Evolutionary conservation across 768 basidiomycete species (phyloP).

Genomic region (Amanita phalloides): DNA sequence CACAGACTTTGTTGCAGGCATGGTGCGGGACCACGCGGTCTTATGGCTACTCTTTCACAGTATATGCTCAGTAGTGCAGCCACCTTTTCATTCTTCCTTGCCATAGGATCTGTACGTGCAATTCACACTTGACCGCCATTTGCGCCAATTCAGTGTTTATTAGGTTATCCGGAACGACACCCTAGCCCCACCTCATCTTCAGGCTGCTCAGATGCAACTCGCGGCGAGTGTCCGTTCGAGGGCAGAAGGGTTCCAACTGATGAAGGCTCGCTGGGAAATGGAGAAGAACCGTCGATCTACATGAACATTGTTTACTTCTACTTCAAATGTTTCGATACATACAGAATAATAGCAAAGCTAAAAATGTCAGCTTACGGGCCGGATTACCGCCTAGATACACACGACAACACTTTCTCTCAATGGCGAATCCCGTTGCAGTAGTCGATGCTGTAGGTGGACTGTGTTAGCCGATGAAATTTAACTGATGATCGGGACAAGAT

Average conservation of each 20-base stretch:
- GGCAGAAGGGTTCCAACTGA: slow-evolving; percentile 56
- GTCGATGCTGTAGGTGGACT: slow-evolving; percentile 42
- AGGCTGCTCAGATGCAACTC: slow-evolving; percentile 54
- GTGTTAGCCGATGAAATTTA: not conserved
- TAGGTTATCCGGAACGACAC: slow-evolving; percentile 88
- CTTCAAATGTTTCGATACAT: not conserved
- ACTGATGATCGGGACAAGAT: slow-evolving; percentile 26
- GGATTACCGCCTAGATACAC: not conserved
- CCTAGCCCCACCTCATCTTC: slow-evolving; percentile 42
- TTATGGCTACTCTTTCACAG: slow-evolving; percentile 85
- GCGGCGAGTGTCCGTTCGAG: slow-evolving; percentile 44
- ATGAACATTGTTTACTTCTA: not conserved
- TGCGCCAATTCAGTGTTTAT: slow-evolving; percentile 4
- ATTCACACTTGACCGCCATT: not conserved
- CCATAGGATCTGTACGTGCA: slow-evolving; percentile 73
- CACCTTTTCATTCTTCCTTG: slow-evolving; percentile 95
- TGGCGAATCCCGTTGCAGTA: slow-evolving; percentile 16
- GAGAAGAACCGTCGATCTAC: slow-evolving; percentile 31
- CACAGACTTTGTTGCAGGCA: slow-evolving; percentile 35
- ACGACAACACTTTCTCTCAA: not conserved
- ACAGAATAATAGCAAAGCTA: not conserved
- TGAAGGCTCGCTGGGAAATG: slow-evolving; percentile 68
- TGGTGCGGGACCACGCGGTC: slow-evolving; percentile 86
- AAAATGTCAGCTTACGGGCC: not conserved
- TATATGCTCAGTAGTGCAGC: slow-evolving; percentile 99